phyloP scores from a whole-genome alignment of 1,284 basidiomycete species.

The Kalmanozyma brasiliensis region DNA sequence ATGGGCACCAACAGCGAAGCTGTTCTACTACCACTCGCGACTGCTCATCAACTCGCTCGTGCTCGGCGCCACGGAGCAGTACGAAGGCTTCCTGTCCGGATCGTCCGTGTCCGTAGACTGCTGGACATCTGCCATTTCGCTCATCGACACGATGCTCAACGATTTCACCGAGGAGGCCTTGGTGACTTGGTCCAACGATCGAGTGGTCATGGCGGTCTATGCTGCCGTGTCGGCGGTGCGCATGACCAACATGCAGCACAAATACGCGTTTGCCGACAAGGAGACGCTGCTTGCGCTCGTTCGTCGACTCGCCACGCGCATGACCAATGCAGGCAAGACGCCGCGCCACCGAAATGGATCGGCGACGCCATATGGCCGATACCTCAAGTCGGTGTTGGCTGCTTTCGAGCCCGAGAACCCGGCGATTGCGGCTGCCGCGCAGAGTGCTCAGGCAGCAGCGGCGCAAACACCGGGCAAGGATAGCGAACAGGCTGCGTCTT shows the following conservation, averaged over 20 bases:
- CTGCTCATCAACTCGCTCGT: conserved; percentile 56
- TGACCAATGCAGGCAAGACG: conserved; percentile 56
- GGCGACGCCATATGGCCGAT: conserved; percentile 54
- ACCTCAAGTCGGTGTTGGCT: conserved; percentile 52
- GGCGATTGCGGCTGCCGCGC: background rate
- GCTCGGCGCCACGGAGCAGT: conserved; percentile 53
- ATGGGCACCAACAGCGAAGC: conserved; percentile 54
- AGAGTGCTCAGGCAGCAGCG: conserved; percentile 5
- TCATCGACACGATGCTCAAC: conserved; percentile 57
- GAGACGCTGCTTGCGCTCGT: conserved; percentile 47
- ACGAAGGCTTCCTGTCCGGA: conserved; percentile 37
- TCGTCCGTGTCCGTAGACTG: conserved; percentile 52
- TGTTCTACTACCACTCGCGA: conserved; percentile 56
- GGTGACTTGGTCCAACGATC: conserved; percentile 54
- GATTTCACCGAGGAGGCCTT: conserved; percentile 47
- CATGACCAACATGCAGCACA: conserved; percentile 53
- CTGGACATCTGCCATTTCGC: conserved; percentile 50
- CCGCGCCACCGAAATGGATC: conserved; percentile 59
- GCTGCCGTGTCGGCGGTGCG: conserved; percentile 57
- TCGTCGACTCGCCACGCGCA: conserved; percentile 36
- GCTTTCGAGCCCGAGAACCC: conserved; percentile 39
- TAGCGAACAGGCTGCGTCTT: conserved; percentile 35
- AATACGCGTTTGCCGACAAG: conserved; percentile 50
- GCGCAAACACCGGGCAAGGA: conserved; percentile 39
- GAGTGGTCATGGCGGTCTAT: conserved; percentile 58